Evolutionary conservation across 805 yeast species (phyloP).

Genomic region (Tetrapisispora iriomotensis): DNA sequence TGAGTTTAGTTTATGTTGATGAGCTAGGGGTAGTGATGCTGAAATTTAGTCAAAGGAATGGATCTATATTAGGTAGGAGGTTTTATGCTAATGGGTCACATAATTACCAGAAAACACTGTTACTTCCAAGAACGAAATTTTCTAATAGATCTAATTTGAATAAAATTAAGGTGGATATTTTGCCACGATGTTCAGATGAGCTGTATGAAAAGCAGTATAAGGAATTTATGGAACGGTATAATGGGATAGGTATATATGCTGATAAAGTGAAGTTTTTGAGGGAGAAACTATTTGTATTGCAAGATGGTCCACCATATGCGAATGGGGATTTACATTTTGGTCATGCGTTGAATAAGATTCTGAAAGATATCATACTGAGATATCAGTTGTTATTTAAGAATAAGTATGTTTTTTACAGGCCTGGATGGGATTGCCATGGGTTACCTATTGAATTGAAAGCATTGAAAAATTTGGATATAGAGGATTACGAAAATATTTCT

Average conservation of each 20-base stretch:
- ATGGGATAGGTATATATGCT: conserved; percentile 12
- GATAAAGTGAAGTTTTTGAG: conserved; percentile 16
- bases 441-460: conserved; percentile 92
- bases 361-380: conserved; percentile 79
- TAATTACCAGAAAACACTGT: conserved; percentile 33
- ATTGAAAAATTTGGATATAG: conserved; percentile 35
- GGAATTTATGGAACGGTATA: conserved; percentile 11
- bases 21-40: too few relatives aligned
- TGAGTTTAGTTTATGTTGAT: neutral
- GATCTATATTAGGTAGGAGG: neutral
- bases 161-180: conserved; percentile 33
- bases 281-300: conserved; percentile 52
- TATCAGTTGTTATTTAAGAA: conserved; percentile 50
- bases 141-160: conserved; percentile 49
- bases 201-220: conserved; percentile 57
- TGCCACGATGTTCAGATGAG: conserved; percentile 45
- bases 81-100: neutral
- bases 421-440: conserved; percentile 99
- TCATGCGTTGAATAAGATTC: conserved; percentile 81
- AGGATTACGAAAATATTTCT: conserved; percentile 28
- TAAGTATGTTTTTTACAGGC: conserved; percentile 57
- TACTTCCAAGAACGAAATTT: conserved; percentile 60
- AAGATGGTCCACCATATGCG: conserved; percentile 99
- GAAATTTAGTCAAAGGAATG: neutral
- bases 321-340: conserved; percentile 89